Evolutionary conservation across 345 rosid species (phyloP), one percentile per base, ranked within the genome.

Genomic region (Euphorbia pulcherrima): DNA sequence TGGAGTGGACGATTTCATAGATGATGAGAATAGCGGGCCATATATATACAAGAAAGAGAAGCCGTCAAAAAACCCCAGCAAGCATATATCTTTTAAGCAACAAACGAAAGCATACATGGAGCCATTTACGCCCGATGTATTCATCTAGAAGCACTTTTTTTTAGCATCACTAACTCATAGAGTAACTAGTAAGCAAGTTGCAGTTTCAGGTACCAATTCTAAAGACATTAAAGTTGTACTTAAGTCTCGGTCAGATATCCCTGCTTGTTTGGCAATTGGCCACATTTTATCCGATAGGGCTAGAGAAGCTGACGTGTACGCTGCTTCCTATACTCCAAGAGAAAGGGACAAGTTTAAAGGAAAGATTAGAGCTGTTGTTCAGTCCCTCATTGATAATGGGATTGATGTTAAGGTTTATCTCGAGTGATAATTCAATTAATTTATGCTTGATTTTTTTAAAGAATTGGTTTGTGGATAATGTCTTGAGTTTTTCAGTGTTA

Each of bases 271-370:
- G 80, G 83, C 94, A 0, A 74, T 90, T 21, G 96, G 98, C 7
- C 77, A 68, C 72, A 90, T 90, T 74, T 82, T 89, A 65, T 82
- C 96, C 0, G 96, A 93, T 17, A 80, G 96, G 69, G 98, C 94
- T 0, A 83, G 87, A 80, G 97, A 93, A 68, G 97, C 97, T 8
- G 96, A 90, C 62, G 97, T 88, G 5, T 90, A 86, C 68, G 85
- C 97, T 0, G 96, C 97, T 60, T 74, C 89, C 8, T 93, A 90
- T 55, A 86, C 97, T 40, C 97, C 94, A 3, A 66, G 98, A 64
- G 96, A 93, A 61, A 83, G 90, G 73, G 98, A 90, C 82, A 90
- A 86, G 78, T 93, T 90, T 73, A 97, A 93, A 86, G 96, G 98
- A 23, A 93, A 93, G 72, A 90, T 90, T 60, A 82, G 96, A 80